phyloP scores from a whole-genome alignment of 1,139 yeast species.

The Hansenula sp. region DNA sequence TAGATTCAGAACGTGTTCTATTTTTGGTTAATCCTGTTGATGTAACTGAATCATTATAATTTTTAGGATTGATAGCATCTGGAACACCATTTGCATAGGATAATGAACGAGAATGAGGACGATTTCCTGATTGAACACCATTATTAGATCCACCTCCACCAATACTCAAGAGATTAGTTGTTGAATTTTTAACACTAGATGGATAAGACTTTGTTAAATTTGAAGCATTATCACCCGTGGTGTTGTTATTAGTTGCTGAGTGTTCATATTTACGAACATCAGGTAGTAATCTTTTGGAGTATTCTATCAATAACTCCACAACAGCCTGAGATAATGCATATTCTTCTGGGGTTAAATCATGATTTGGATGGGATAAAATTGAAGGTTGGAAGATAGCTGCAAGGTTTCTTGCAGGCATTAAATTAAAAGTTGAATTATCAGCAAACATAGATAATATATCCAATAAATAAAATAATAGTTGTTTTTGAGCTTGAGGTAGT shows the following conservation, averaged over 20 bases:
- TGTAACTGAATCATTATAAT: conserved; percentile 10
- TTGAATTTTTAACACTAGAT: neutral
- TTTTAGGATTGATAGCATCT: conserved; percentile 33
- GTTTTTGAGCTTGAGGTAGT: conserved; percentile 70
- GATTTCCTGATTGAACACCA: conserved; percentile 10
- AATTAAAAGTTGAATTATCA: conserved; percentile 68
- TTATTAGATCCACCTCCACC: conserved; percentile 2
- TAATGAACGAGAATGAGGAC: conserved; percentile 57
- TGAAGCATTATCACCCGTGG: conserved; percentile 15
- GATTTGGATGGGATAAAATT: conserved; percentile 84
- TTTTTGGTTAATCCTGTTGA: conserved; percentile 2
- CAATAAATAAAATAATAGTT: conserved; percentile 79
- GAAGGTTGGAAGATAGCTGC: conserved; percentile 98
- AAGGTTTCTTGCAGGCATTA: conserved; percentile 90
- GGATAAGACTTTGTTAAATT: conserved; percentile 11
- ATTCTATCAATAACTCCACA: conserved; percentile 84
- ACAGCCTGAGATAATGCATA: conserved; percentile 85
- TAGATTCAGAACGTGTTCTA: conserved; percentile 1
- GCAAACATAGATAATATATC: conserved; percentile 87
- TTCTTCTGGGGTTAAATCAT: conserved; percentile 89
- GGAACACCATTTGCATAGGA: conserved; percentile 50
- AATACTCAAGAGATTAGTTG: neutral
- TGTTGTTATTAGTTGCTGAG: neutral
- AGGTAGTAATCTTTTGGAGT: conserved; percentile 75
- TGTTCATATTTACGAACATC: conserved; percentile 33